Evolutionary conservation across 2,329 filamentous ascomycete species (phyloP).

Genomic region (Clarireedia sp.): DNA sequence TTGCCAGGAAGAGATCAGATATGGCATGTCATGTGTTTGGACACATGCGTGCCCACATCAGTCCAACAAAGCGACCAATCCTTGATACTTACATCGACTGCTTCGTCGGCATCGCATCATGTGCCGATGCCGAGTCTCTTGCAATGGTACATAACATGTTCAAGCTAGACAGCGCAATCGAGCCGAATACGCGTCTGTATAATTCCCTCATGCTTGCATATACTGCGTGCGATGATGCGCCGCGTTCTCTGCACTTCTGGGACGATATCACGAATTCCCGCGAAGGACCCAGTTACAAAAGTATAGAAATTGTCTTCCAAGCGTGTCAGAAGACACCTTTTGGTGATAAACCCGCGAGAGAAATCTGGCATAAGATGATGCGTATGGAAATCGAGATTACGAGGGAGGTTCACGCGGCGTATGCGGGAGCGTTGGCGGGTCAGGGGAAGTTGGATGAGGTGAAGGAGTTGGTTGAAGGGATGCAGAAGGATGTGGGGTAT

Average conservation of each 20-base stretch:
- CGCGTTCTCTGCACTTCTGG: slow-evolving; percentile 72
- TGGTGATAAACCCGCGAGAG: slow-evolving; percentile 51
- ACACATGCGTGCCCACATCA: slow-evolving; percentile 79
- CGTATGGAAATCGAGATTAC: slow-evolving; percentile 74
- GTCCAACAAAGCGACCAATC: slow-evolving; percentile 55
- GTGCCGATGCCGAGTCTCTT: slow-evolving; percentile 54
- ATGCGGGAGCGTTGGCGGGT: slow-evolving; percentile 67
- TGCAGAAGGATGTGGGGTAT: slow-evolving; percentile 58
- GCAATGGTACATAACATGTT: slow-evolving; percentile 83
- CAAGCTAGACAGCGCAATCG: slow-evolving; percentile 79
- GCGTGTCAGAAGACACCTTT: slow-evolving; percentile 59
- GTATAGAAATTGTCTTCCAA: slow-evolving; percentile 72
- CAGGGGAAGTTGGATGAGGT: slow-evolving; percentile 64
- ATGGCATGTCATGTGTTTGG: slow-evolving; percentile 83
- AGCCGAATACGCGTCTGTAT: slow-evolving; percentile 65
- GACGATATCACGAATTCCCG: slow-evolving; percentile 69
- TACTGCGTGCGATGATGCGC: slow-evolving; percentile 56
- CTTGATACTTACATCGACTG: slow-evolving; percentile 69
- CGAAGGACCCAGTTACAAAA: slow-evolving; percentile 82
- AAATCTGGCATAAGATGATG: slow-evolving; percentile 64
- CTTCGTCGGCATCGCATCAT: slow-evolving; percentile 65
- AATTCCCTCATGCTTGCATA: slow-evolving; percentile 88
- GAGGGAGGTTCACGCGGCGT: slow-evolving; percentile 64
- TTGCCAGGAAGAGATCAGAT: slow-evolving; percentile 66
- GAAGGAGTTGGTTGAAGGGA: slow-evolving; percentile 56